Conservation (phyloP, 768 basidiomycete genomes). For the Amanita pallidorosea region DNA sequence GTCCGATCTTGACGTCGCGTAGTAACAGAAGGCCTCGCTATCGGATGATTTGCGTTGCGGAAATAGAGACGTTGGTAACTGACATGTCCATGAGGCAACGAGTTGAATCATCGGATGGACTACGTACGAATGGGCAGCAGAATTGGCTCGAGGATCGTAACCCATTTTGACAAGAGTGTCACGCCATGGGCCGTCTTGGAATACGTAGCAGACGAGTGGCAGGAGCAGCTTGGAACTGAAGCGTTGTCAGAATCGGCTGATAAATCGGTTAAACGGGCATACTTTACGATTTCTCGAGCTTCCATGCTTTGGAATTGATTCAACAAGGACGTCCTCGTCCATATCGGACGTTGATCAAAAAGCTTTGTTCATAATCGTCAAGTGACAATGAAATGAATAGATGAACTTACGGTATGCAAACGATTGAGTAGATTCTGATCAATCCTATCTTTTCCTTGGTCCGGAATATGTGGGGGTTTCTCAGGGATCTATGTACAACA, state of each 20-base stretch:
- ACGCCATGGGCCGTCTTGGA: conserved; percentile 90
- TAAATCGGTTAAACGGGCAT: conserved; percentile 11
- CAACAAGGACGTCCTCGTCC: conserved; percentile 80
- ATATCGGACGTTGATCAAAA: conserved; percentile 70
- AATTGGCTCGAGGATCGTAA: conserved; percentile 80
- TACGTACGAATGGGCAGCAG: conserved; percentile 65
- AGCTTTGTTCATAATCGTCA: conserved; percentile 30
- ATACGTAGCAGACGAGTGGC: conserved; percentile 76
- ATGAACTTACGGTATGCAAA: conserved; percentile 36
- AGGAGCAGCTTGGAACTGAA: conserved; percentile 75
- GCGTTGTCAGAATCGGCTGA: background rate
- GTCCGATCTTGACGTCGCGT: conserved; percentile 52
- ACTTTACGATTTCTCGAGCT: conserved; percentile 70
- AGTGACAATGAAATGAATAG: background rate
- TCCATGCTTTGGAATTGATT: conserved; percentile 70
- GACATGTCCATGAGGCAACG: background rate
- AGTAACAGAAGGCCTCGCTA: conserved; percentile 66
- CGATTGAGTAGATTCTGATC: conserved; percentile 44
- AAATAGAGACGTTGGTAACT: conserved; percentile 93
- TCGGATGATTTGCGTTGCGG: conserved; percentile 77
- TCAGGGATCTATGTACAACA: conserved; percentile 44
- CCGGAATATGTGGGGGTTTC: conserved; percentile 49
- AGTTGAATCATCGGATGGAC: background rate
- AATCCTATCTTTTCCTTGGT: conserved; percentile 44
- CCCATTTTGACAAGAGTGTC: conserved; percentile 80